phyloP scores from a whole-genome alignment of 2,329 filamentous ascomycete species.

The Fusarium continuum region DNA sequence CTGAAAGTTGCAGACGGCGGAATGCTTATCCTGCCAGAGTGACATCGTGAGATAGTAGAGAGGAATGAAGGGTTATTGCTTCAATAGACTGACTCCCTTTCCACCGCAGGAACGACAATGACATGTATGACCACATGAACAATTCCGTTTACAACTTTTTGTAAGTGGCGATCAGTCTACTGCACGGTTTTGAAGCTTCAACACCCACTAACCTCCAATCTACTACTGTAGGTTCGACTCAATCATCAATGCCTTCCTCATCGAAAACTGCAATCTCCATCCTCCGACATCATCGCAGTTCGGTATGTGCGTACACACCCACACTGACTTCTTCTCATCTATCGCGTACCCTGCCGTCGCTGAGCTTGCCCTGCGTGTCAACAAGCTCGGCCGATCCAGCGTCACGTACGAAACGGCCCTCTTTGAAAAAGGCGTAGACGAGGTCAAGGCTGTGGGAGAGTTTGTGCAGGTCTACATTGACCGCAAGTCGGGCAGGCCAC shows the following conservation, averaged over 20 bases:
- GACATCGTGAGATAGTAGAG: background rate
- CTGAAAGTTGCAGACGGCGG: conserved; percentile 6
- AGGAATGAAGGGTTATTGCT: conserved; percentile 10
- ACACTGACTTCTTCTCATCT: conserved; percentile 85
- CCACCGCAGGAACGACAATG: conserved; percentile 80
- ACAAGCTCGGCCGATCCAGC: conserved; percentile 84
- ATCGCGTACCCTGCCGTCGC: conserved; percentile 84
- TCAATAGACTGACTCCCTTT: conserved; percentile 25
- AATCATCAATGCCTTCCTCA: conserved; percentile 88
- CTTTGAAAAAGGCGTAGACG: conserved; percentile 77
- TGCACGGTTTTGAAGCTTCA: background rate
- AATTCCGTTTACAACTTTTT: conserved; percentile 88
- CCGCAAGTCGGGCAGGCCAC: conserved; percentile 74
- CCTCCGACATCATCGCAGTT: conserved; percentile 77
- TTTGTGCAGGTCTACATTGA: conserved; percentile 93
- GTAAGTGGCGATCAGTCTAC: conserved; percentile 49
- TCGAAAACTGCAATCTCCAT: conserved; percentile 77
- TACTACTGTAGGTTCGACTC: conserved; percentile 84
- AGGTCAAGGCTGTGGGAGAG: conserved; percentile 82
- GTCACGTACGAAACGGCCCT: conserved; percentile 91
- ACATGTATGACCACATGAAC: conserved; percentile 95
- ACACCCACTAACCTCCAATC: background rate
- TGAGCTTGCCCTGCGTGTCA: conserved; percentile 83
- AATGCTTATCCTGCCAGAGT: conserved; percentile 5
- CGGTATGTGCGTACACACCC: conserved; percentile 84